These are phyloP conservation scores for Logfia minima DNA, from an alignment of 129 eudicot genomes.

Conservation along the genomic window DNA sequence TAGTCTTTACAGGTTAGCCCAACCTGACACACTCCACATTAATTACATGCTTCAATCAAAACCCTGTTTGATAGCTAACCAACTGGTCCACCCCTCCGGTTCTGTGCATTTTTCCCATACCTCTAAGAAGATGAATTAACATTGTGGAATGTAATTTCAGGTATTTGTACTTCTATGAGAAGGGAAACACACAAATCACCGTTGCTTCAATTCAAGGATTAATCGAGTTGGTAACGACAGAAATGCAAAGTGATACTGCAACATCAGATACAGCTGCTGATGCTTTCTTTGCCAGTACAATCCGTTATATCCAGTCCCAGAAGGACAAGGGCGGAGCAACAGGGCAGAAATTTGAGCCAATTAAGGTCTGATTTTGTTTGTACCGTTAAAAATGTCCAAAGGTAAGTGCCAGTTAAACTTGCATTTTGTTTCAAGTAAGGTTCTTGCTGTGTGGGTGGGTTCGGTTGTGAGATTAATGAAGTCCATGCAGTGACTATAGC, in stretches of 20 bases:
- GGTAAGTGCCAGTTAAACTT: background rate
- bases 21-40: background rate
- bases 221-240: conserved; percentile 77
- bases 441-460: background rate
- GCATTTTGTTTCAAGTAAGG: background rate
- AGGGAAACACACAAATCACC: conserved; percentile 84
- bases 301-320: conserved; percentile 86
- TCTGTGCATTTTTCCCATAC: background rate
- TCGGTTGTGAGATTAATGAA: background rate
- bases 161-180: conserved; percentile 94
- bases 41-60: background rate
- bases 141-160: conserved; percentile 37
- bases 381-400: background rate
- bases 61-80: background rate
- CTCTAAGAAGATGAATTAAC: background rate
- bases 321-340: conserved; percentile 96
- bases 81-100: background rate
- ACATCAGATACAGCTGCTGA: conserved; percentile 82
- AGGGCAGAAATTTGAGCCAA: conserved; percentile 73
- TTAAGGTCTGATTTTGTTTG: conserved; percentile 42
- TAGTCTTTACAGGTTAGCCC: background rate
- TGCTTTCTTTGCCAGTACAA: conserved; percentile 84
- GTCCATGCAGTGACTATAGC: background rate
- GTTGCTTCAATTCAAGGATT: conserved; percentile 77
- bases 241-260: conserved; percentile 66